phyloP scores from a whole-genome alignment of 148 eudicot species.

The Fagopyrum homotropicum region DNA sequence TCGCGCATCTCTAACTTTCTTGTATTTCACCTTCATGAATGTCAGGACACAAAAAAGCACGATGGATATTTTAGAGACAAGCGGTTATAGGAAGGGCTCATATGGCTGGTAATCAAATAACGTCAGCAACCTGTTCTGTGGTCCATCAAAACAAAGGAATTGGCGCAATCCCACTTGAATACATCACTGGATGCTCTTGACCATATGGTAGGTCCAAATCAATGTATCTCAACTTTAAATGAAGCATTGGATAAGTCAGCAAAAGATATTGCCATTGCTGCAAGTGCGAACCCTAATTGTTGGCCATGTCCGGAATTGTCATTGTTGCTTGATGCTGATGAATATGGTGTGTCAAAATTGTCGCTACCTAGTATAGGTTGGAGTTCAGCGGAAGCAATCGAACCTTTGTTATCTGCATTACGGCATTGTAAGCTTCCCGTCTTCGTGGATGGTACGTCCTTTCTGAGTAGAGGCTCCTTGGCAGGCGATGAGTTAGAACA shows the following conservation, averaged over 20 bases:
- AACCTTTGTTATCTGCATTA: conserved; percentile 37
- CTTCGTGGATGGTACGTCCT: conserved; percentile 52
- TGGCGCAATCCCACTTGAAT: conserved; percentile 48
- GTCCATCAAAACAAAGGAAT: conserved; percentile 44
- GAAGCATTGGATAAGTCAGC: conserved; percentile 58
- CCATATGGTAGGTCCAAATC: conserved; percentile 37
- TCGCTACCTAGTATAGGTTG: conserved; percentile 69
- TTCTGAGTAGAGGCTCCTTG: conserved; percentile 43
- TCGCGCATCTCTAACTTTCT: conserved; percentile 39
- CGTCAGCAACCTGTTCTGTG: conserved; percentile 51
- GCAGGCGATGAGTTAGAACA: conserved; percentile 40
- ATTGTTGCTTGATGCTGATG: conserved; percentile 45
- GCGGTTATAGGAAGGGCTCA: conserved; percentile 57
- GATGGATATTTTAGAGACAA: conserved; percentile 70
- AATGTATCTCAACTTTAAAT: conserved; percentile 69
- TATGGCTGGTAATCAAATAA: conserved; percentile 69
- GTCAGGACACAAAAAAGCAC: conserved; percentile 25
- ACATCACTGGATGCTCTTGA: conserved; percentile 37
- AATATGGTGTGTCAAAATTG: conserved; percentile 30
- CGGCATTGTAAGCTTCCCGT: conserved; percentile 43
- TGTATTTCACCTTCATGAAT: conserved; percentile 34
- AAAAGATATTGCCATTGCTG: conserved; percentile 44
- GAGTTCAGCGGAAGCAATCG: conserved; percentile 58
- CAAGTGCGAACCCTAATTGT: conserved; percentile 40
- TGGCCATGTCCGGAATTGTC: conserved; percentile 93